Evolutionary conservation across 495 filamentous ascomycete species (phyloP).

Genomic region (Aspergillus heteromorphus): DNA sequence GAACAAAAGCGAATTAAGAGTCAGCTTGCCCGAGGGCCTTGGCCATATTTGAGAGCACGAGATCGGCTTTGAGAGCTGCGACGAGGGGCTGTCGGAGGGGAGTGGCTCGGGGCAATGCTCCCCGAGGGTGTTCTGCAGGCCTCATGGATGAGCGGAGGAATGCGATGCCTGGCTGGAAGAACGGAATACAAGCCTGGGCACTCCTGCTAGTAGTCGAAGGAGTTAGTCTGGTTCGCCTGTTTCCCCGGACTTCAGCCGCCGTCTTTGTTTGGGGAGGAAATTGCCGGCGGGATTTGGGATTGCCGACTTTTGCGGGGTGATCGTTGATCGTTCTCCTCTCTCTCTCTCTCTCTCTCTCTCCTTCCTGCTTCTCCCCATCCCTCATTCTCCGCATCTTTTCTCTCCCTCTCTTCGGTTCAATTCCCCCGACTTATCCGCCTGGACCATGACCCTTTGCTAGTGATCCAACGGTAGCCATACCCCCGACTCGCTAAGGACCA

Average conservation of each 20-base stretch:
- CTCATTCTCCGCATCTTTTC: slow-evolving; percentile 15
- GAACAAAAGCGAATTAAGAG: neutral
- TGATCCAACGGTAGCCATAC: slow-evolving; percentile 12
- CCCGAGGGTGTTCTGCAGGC: slow-evolving; percentile 22
- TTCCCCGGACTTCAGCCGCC: neutral
- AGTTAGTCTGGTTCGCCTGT: neutral
- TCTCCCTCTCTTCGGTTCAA: neutral
- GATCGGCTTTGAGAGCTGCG: slow-evolving; percentile 6
- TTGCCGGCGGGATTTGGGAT: neutral
- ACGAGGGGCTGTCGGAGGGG: slow-evolving; percentile 11
- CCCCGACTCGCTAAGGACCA: slow-evolving; percentile 34
- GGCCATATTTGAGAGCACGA: slow-evolving; percentile 10
- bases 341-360: slow-evolving; percentile 8
- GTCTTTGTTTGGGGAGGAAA: neutral
- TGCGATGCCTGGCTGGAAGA: neutral
- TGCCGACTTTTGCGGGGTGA: neutral
- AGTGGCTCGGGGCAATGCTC: slow-evolving; percentile 32
- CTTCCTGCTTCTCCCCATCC: slow-evolving; percentile 8
- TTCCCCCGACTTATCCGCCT: slow-evolving; percentile 4
- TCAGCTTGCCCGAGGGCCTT: slow-evolving; percentile 1
- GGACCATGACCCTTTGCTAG: slow-evolving; percentile 4
- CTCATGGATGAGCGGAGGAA: neutral
- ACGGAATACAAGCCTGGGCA: no score
- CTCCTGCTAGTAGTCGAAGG: no score
- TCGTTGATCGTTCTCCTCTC: no score